phyloP scores from a whole-genome alignment of 2,329 filamentous ascomycete genomes.

The Fusarium miscanthi region DNA sequence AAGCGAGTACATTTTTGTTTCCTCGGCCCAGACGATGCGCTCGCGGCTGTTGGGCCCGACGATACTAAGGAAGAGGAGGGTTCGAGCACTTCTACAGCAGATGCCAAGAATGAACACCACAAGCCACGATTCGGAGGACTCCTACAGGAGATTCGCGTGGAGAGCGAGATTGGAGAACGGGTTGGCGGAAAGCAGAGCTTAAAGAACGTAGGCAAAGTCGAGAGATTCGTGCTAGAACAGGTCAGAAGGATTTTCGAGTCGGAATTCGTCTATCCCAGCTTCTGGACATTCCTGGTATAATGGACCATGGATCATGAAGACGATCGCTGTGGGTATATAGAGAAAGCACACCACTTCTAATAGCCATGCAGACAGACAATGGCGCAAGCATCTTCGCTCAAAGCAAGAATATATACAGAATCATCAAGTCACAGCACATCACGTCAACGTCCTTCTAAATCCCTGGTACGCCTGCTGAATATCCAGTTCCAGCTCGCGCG shows the following conservation, averaged over 20 bases:
- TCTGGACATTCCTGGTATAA: slow-evolving; percentile 95
- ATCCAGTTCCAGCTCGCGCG: slow-evolving; percentile 88
- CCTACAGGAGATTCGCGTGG: slow-evolving; percentile 91
- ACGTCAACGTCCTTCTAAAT: slow-evolving; percentile 83
- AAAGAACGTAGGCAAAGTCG: slow-evolving; percentile 98
- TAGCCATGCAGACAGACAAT: neutral
- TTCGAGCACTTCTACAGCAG: slow-evolving; percentile 4
- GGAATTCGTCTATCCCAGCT: slow-evolving; percentile 97
- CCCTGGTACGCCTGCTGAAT: slow-evolving; percentile 95
- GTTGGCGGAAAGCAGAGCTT: slow-evolving; percentile 93
- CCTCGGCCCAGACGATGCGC: slow-evolving; percentile 88
- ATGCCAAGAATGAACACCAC: slow-evolving; percentile 45
- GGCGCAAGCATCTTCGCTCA: slow-evolving; percentile 22
- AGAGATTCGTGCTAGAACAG: slow-evolving; percentile 96
- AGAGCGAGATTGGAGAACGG: slow-evolving; percentile 95
- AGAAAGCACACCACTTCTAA: slow-evolving; percentile 20
- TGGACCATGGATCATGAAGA: slow-evolving; percentile 2
- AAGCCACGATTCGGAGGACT: slow-evolving; percentile 72
- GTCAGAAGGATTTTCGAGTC: slow-evolving; percentile 98
- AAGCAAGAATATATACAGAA: slow-evolving; percentile 7
- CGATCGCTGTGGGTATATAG: slow-evolving; percentile 39
- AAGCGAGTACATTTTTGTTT: slow-evolving; percentile 95
- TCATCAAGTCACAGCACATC: slow-evolving; percentile 29
- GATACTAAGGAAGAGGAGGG: slow-evolving; percentile 45
- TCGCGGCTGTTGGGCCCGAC: slow-evolving; percentile 72